Evolutionary conservation across 108 stramenopile genomes (phyloP).

Genomic region (Cyclotella choctawhatcheeana): DNA sequence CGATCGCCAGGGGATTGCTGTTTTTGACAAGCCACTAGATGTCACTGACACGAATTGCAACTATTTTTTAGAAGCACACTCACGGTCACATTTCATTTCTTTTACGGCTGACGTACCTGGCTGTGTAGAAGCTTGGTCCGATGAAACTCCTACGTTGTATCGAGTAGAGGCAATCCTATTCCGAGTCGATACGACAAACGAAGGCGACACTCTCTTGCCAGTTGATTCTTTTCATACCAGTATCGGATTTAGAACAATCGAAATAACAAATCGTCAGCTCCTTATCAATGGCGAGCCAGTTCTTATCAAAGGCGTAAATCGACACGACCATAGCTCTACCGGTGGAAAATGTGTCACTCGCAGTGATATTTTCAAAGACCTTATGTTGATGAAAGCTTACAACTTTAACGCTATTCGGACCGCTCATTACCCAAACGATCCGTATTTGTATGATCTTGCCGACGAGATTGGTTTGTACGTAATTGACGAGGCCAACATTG

Average conservation of each 20-base stretch:
- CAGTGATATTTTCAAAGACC: constrained; percentile 71
- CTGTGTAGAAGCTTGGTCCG: constrained; percentile 24
- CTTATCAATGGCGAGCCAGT: constrained; percentile 50
- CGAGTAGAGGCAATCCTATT: constrained; percentile 29
- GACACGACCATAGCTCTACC: constrained; percentile 94
- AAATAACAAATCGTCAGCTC: constrained; percentile 30
- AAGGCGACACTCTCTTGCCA: neutral
- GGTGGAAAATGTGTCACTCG: constrained; percentile 79
- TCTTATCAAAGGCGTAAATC: constrained; percentile 72
- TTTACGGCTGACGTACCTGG: constrained; percentile 32
- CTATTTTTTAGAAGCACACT: constrained; percentile 20
- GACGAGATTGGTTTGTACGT: constrained; percentile 93
- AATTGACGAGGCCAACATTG: constrained; percentile 97
- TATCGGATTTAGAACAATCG: constrained; percentile 37
- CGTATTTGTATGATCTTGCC: constrained; percentile 90
- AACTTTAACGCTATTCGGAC: constrained; percentile 98
- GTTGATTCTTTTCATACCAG: constrained; percentile 20
- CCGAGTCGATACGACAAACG: neutral
- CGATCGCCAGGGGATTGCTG: constrained; percentile 1
- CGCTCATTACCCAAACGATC: constrained; percentile 93
- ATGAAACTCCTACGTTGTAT: constrained; percentile 41
- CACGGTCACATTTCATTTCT: constrained; percentile 29
- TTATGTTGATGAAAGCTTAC: constrained; percentile 69
- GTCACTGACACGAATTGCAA: neutral
- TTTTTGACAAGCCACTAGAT: constrained; percentile 45